Base-by-base conservation (phyloP, 108 stramenopile genomes). In the Pseudonitzschia multiseries region DNA sequence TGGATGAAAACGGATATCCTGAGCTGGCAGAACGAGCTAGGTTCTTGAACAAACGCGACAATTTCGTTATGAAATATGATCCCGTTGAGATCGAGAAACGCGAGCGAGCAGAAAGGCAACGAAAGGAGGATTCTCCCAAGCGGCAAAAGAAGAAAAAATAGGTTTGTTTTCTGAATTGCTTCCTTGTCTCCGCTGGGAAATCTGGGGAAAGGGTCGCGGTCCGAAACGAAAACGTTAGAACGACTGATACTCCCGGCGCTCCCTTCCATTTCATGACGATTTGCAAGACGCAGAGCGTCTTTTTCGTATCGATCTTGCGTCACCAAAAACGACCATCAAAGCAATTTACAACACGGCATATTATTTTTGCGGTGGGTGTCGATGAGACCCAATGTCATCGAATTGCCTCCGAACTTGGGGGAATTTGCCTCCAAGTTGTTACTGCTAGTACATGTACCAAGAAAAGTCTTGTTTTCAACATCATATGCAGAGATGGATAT, bases 11-110 rank as follows among this genome's bases (percentile, higher is more conserved):
- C n/a, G 67, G 80, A 50, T 85, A 85, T 56, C 93, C 94, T 1
- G 79, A 93, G 46, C 81, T 99, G 65, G 96, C 91, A 24, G 27
- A 70, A 24, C 72, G 90, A 22, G 97, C 96, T 22, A 71, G 80
- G 51, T 82, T 75, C 10, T 65, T 96, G 57, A 97, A 99, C 79
- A 46, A 65, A 63, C 76, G 81, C 18, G 97, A 98, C 86, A 69
- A 81, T 18, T 97, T 93, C 74, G 79, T 86, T 26, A 96, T 97
- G 96, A 87, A 94, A 74, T 91, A 94, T 66, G 93, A 94, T 70
- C 84, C 88, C 32, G 68, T 68, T 20, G 84, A 83, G 70, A 78
- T 74, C 28, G 72, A 74, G 28, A 62, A 54, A 42, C 68, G 73
- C 26, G 80, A 72, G 65, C 60, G 66, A 9, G 72, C 70, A 67